Evolutionary conservation across 1,284 basidiomycete genomes (phyloP), one percentile per base, ranked within the genome.

Genomic region (Ceratobasidium sp.): DNA sequence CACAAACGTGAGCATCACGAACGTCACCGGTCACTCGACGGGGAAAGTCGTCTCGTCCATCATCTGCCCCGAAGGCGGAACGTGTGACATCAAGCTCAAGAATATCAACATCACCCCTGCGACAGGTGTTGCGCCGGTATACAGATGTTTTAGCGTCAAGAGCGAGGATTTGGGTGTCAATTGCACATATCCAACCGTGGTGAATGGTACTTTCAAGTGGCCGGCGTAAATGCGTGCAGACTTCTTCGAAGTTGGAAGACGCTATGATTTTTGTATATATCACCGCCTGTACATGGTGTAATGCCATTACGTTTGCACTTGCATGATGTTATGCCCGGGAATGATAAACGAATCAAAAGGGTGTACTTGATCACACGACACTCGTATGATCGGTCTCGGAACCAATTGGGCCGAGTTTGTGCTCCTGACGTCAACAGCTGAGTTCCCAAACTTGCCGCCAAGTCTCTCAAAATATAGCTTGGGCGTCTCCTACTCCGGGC

Each of bases 11-110:
- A 67, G 66, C 53, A 67, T 79, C 15, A 75, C 71, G 26, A 79
- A 79, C 66, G 72, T 79, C 40, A 58, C 53, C 1, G 78, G 78
- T 2, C 44, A 56, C 23, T 79, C 78, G 26, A 75, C 70, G 1
- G 78, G 78, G 20, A 75, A 69, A 56, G 66, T 68, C 15, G 73
- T 75, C 33, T 60, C 63, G 10, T 60, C 63, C 10, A 63, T 79
- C 39, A 75, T 73, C 26, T 79, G 78, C 49, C 78, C 78, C 18
- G 64, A 73, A 18, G 64, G 71, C 15, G 68, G 64, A 15, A 79
- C 71, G 33, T 79, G 78, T 46, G 73, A 73, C 53, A 73, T 79
- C 55, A 75, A 75, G 63, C 72, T 79, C 64, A 68, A 73, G 40
- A 75, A 76, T 44, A 76, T 79, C 56, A 69, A 75, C 46, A 79